These are phyloP conservation scores for Chionographis japonica DNA, from an alignment of 106 monocot species.

Conservation along the genomic window DNA sequence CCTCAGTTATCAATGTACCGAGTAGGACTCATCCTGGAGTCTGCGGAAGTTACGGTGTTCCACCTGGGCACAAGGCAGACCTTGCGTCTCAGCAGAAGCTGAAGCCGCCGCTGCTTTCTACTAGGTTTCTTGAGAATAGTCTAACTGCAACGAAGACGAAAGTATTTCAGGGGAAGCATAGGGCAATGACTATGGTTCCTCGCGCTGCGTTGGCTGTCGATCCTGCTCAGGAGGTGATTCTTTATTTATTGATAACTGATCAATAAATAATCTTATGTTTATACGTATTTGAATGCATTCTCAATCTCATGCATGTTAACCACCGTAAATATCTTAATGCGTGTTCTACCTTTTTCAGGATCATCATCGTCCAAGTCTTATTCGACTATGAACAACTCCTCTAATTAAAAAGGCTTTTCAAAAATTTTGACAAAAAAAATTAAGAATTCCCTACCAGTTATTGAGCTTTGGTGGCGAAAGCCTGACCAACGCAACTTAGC, in stretches of 20 bases:
- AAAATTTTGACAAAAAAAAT: no score
- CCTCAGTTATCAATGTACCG: conserved; percentile 21
- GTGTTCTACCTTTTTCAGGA: no score
- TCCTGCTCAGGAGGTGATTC: conserved; percentile 46
- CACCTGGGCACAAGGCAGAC: conserved; percentile 11
- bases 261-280: no score
- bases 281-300: no score
- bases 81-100: not conserved
- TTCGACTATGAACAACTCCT: no score
- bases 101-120: conserved; percentile 20
- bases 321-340: no score
- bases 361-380: no score
- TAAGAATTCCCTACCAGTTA: no score
- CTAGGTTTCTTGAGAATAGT: conserved; percentile 28
- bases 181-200: conserved; percentile 15
- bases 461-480: no score
- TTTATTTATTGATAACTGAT: not conserved
- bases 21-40: conserved; percentile 8
- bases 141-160: conserved; percentile 8
- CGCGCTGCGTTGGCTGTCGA: conserved; percentile 43
- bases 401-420: no score
- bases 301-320: no score
- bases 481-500: no score
- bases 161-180: not conserved
- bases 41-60: conserved; percentile 14